A percentile compares a stretch with the other conserved stretches of the same genome.
Evolutionary conservation across 768 basidiomycete species (phyloP).

Genomic region (Serendipita vermifera): DNA sequence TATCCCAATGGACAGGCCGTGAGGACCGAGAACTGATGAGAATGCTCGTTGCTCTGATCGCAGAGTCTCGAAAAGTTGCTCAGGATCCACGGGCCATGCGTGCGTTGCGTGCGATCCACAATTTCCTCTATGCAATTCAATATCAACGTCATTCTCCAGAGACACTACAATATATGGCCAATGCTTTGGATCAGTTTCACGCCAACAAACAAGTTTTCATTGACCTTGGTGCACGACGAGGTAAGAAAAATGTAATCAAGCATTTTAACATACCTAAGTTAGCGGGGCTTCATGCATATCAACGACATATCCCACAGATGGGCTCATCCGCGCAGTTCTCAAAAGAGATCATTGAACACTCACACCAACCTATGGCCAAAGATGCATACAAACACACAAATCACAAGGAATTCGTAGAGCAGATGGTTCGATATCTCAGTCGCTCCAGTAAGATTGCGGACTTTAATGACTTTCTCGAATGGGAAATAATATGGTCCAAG

Average conservation of each 20-base stretch:
- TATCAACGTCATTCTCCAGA: constrained; percentile 23
- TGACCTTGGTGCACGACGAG: constrained; percentile 21
- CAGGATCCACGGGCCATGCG: constrained; percentile 9
- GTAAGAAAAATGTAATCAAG: constrained; percentile 10
- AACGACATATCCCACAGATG: constrained; percentile 19
- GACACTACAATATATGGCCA: constrained; percentile 22
- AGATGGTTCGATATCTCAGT: constrained; percentile 8
- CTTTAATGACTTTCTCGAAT: too few relatives aligned
- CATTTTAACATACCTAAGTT: constrained; percentile 35
- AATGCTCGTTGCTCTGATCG: constrained; percentile 11
- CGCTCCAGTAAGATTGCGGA: too few relatives aligned
- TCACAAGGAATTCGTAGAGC: not conserved
- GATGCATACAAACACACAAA: constrained; percentile 12
- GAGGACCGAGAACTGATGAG: constrained; percentile 10
- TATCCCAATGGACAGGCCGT: constrained; percentile 13
- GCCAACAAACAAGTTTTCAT: constrained; percentile 27
- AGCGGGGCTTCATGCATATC: constrained; percentile 28
- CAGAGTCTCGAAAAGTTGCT: not conserved
- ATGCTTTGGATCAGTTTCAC: constrained; percentile 26
- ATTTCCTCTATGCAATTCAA: constrained; percentile 30
- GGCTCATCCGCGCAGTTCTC: constrained; percentile 31
- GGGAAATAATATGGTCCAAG: too few relatives aligned
- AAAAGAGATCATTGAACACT: constrained; percentile 29
- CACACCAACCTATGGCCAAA: constrained; percentile 25
- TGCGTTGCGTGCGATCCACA: constrained; percentile 23